Conservation (phyloP, 2,329 filamentous ascomycete species). For the Phialophora expanda region DNA sequence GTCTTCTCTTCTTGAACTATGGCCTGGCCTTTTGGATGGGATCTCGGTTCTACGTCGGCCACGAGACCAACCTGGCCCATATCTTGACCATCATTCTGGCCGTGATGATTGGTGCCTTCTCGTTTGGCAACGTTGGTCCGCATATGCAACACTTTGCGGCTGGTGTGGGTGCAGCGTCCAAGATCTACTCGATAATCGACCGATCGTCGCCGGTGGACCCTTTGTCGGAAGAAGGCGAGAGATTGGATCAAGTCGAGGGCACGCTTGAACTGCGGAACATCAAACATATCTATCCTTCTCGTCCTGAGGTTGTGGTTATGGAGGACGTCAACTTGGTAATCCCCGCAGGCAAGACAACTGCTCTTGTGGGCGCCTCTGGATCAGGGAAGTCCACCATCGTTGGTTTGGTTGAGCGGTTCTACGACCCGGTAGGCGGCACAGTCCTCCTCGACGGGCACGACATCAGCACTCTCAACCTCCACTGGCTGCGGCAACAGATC, state of each 20-base stretch:
- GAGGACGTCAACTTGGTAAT: conserved; percentile 78
- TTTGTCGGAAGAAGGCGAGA: conserved; percentile 71
- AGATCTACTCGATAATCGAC: conserved; percentile 95
- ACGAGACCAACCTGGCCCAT: conserved; percentile 68
- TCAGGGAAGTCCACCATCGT: conserved; percentile 95
- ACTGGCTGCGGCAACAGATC: conserved; percentile 91
- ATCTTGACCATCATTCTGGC: conserved; percentile 87
- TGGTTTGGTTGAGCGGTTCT: conserved; percentile 91
- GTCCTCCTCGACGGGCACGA: conserved; percentile 84
- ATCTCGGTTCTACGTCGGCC: conserved; percentile 71
- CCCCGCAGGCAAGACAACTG: conserved; percentile 88
- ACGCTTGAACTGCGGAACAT: conserved; percentile 79
- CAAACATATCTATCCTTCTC: conserved; percentile 92
- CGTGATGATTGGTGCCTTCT: conserved; percentile 91
- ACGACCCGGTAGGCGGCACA: conserved; percentile 80
- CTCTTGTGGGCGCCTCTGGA: conserved; percentile 90
- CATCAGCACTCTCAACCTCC: conserved; percentile 79
- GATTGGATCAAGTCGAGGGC: conserved; percentile 73
- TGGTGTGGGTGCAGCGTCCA: conserved; percentile 79
- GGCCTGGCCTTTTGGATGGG: conserved; percentile 86
- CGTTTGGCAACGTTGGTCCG: conserved; percentile 83
- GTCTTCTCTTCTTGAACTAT: conserved; percentile 84
- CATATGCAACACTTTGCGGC: conserved; percentile 86
- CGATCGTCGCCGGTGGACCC: conserved; percentile 83
- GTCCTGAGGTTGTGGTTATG: conserved; percentile 89